Percentiles rank a stretch among this genome's conserved stretches.
Evolutionary conservation across 345 rosid species (phyloP).

Genomic region (Geranium rotundifolium): DNA sequence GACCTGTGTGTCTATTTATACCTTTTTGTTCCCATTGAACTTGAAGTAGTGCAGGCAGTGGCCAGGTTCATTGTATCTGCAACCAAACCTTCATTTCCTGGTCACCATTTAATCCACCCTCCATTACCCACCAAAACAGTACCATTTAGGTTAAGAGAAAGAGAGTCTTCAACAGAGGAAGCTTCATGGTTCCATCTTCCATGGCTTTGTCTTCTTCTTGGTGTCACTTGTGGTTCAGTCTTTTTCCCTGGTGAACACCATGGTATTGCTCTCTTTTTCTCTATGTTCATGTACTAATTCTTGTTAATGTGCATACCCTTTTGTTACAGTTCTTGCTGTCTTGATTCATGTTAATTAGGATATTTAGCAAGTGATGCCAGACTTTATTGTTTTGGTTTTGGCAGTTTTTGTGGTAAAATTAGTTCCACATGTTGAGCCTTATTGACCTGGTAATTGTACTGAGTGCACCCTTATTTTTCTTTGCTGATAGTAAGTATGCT

Average conservation of each 20-base stretch:
- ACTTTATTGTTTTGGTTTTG: too few relatives aligned
- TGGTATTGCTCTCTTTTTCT: too few relatives aligned
- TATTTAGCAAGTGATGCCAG: too few relatives aligned
- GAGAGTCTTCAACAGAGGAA: neutral
- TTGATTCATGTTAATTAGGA: too few relatives aligned
- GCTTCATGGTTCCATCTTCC: neutral
- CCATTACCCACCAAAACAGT: neutral
- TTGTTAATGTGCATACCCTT: neutral
- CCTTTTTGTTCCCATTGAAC: neutral
- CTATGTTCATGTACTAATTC: neutral
- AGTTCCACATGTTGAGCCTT: too few relatives aligned
- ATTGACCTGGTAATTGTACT: too few relatives aligned
- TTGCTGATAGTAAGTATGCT: too few relatives aligned
- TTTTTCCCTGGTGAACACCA: too few relatives aligned
- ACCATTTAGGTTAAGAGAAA: neutral
- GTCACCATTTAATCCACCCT: conserved; percentile 8
- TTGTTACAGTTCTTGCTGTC: neutral
- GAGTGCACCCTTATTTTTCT: neutral
- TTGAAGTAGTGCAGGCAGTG: conserved; percentile 1
- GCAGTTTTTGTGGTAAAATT: too few relatives aligned
- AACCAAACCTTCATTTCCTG: neutral
- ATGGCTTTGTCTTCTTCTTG: neutral
- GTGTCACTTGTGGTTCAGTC: neutral
- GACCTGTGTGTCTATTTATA: neutral
- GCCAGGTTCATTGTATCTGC: conserved; percentile 32